phyloP scores from a whole-genome alignment of 2,329 filamentous ascomycete genomes.

The Talaromyces sp. region DNA sequence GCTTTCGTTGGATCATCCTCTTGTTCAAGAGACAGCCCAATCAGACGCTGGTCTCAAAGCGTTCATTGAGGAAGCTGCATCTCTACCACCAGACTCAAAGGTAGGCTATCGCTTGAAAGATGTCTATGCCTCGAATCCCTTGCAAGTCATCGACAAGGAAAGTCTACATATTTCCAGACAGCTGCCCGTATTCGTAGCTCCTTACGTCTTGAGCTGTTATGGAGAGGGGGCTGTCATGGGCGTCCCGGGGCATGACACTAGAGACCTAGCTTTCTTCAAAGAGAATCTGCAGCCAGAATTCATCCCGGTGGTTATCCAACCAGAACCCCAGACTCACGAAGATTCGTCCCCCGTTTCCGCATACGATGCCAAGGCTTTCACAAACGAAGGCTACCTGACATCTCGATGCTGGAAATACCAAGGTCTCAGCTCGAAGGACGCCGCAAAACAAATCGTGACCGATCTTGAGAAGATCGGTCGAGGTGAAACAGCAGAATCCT shows the following conservation, averaged over 20 bases:
- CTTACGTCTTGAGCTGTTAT: conserved; percentile 82
- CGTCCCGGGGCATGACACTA: conserved; percentile 77
- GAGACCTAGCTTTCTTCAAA: conserved; percentile 79
- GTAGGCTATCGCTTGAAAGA: conserved; percentile 66
- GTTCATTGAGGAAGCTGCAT: conserved; percentile 61
- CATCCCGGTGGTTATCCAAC: conserved; percentile 61
- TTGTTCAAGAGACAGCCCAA: conserved; percentile 63
- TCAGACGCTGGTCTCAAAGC: conserved; percentile 61
- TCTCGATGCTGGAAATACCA: conserved; percentile 63
- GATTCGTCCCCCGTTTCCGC: conserved; percentile 25
- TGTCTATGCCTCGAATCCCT: conserved; percentile 64
- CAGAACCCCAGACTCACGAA: conserved; percentile 26
- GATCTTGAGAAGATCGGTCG: conserved; percentile 51
- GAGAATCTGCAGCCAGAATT: conserved; percentile 62
- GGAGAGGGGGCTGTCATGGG: conserved; percentile 90
- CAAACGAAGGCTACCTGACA: conserved; percentile 67
- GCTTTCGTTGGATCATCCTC: conserved; percentile 69
- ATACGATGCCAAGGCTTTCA: conserved; percentile 56
- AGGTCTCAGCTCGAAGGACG: conserved; percentile 63
- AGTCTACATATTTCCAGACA: conserved; percentile 38
- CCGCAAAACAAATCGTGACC: conserved; percentile 60
- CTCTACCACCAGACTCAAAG: conserved; percentile 57
- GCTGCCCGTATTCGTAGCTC: conserved; percentile 75
- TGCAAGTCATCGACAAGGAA: conserved; percentile 57
- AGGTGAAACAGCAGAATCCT: conserved; percentile 67